Conservation (phyloP, 305 asterid species). For the Coffea humblotiana region DNA sequence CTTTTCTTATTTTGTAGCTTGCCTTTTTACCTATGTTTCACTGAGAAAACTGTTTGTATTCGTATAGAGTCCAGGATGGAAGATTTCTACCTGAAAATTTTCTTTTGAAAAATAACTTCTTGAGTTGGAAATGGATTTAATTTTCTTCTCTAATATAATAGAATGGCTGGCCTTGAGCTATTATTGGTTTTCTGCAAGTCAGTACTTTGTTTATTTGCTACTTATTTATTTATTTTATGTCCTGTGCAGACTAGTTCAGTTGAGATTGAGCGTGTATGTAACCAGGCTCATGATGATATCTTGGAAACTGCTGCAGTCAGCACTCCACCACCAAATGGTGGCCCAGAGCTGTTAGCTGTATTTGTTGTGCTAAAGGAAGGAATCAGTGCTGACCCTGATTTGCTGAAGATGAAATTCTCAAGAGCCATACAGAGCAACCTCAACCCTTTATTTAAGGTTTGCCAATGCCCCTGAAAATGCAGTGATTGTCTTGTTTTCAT, state of each 20-base stretch:
- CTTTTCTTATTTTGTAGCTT: neutral
- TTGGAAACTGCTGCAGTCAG: conserved; percentile 92
- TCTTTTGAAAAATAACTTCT: neutral
- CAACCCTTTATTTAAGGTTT: conserved; percentile 92
- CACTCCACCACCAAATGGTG: conserved; percentile 67
- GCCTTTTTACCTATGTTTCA: neutral
- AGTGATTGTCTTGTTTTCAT: neutral
- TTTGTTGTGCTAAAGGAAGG: conserved; percentile 78
- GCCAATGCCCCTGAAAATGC: neutral
- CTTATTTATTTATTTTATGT: neutral
- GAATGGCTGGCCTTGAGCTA: neutral
- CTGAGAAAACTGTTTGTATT: neutral
- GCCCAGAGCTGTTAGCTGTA: conserved; percentile 74
- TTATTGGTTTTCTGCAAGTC: neutral
- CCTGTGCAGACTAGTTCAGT: conserved; percentile 75
- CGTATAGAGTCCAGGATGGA: neutral
- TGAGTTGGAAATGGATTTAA: neutral
- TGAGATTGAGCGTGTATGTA: conserved; percentile 83
- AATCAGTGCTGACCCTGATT: conserved; percentile 36
- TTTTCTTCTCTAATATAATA: neutral
- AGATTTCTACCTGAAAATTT: neutral
- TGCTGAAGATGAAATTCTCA: conserved; percentile 56
- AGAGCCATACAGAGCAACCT: conserved; percentile 73
- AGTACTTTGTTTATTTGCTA: neutral
- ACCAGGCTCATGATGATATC: conserved; percentile 66